These are phyloP conservation scores for Penicillium palitans DNA, from an alignment of 2,329 filamentous ascomycete species.

Conservation along the genomic window DNA sequence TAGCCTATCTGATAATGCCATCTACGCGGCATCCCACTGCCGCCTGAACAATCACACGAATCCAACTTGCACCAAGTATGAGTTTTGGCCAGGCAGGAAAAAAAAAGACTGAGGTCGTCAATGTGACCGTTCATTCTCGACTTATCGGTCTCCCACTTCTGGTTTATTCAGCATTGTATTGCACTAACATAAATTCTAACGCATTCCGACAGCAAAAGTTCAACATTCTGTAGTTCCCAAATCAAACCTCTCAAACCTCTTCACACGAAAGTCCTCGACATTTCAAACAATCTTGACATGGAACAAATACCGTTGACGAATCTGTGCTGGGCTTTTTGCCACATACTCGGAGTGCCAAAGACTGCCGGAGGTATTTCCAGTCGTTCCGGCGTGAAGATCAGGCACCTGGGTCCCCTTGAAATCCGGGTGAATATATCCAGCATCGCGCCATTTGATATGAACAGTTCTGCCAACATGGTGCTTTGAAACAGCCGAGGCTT, in stretches of 20 bases:
- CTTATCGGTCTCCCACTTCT: too few species aligned
- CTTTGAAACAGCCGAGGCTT: neutral
- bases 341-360: constrained; percentile 41
- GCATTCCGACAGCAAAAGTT: neutral
- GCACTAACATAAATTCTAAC: neutral
- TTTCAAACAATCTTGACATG: constrained; percentile 29
- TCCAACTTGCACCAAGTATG: too few species aligned
- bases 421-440: constrained; percentile 11
- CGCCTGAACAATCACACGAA: too few species aligned
- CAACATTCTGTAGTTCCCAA: neutral
- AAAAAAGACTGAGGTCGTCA: too few species aligned
- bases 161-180: neutral
- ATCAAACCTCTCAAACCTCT: neutral
- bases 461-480: neutral
- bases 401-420: constrained; percentile 12
- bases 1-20: too few species aligned
- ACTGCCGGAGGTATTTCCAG: fast-evolving
- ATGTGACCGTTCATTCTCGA: too few species aligned
- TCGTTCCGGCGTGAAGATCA: neutral
- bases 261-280: neutral
- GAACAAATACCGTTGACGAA: constrained; percentile 42
- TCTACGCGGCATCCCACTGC: too few species aligned
- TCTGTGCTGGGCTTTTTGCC: constrained; percentile 42
- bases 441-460: constrained; percentile 10
- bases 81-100: too few species aligned